Evolutionary conservation across 1,139 yeast genomes (phyloP).

Genomic region (Pneumocystis carinii): DNA sequence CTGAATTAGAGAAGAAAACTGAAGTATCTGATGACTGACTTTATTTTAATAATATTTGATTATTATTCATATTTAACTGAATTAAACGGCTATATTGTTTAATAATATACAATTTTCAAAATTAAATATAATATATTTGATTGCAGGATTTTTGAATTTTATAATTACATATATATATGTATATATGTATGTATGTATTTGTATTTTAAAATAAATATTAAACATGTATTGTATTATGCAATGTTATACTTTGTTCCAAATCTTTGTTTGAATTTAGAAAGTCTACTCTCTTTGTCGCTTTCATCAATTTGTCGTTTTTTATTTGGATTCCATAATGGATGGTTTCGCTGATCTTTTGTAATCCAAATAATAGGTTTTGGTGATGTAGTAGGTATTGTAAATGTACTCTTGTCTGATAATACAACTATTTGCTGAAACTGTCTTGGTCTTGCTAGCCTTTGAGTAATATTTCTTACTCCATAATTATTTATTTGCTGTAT

Average conservation of each 20-base stretch:
- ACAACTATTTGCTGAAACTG: slow-evolving; percentile 7
- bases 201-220: neutral
- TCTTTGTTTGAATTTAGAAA: slow-evolving; percentile 7
- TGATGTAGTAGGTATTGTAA: slow-evolving; percentile 8
- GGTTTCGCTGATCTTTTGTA: slow-evolving; percentile 10
- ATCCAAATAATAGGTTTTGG: slow-evolving; percentile 8
- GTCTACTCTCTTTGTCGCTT: slow-evolving; percentile 8
- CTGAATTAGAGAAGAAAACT: neutral
- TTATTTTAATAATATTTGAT: neutral
- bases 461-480: neutral
- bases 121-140: neutral
- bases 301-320: slow-evolving; percentile 1
- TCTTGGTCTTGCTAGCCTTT: slow-evolving; percentile 5
- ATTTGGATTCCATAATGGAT: slow-evolving; percentile 9
- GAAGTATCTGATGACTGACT: neutral
- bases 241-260: slow-evolving; percentile 3
- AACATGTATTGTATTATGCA: neutral
- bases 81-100: neutral
- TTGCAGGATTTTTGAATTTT: neutral
- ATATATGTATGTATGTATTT: neutral
- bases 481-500: neutral
- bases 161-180: too few relatives aligned
- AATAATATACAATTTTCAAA: neutral
- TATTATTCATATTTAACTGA: neutral
- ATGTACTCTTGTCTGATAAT: slow-evolving; percentile 11